Evolutionary conservation across 2,329 filamentous ascomycete genomes (phyloP).

Genomic region (Alternaria sp.): DNA sequence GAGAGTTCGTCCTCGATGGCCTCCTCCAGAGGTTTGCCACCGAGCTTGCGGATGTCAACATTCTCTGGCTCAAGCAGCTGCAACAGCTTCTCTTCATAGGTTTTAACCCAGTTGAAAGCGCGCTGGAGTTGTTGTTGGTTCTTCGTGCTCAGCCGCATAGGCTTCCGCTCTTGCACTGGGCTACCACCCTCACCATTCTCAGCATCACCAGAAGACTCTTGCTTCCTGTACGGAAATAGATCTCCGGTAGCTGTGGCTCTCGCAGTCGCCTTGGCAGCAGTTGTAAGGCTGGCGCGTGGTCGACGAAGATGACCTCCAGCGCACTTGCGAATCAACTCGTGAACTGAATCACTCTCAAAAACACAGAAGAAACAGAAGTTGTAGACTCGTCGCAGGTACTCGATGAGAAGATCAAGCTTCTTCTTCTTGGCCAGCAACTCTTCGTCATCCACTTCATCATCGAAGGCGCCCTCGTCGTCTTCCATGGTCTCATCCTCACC

Average conservation of each 20-base stretch:
- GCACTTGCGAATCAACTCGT: constrained; percentile 94
- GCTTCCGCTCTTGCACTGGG: constrained; percentile 75
- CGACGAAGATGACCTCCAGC: constrained; percentile 96
- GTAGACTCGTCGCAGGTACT: constrained; percentile 95
- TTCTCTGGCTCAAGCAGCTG: constrained; percentile 91
- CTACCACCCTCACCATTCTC: constrained; percentile 69
- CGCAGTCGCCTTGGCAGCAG: constrained; percentile 83
- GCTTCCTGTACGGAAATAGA: constrained; percentile 84
- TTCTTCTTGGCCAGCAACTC: constrained; percentile 94
- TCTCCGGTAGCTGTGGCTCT: constrained; percentile 83
- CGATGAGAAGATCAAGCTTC: constrained; percentile 91
- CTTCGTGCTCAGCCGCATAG: constrained; percentile 72
- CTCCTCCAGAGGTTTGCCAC: constrained; percentile 86
- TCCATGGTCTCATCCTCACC: constrained; percentile 71
- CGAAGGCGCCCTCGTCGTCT: constrained; percentile 69
- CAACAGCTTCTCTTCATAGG: constrained; percentile 94
- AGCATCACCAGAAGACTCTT: constrained; percentile 68
- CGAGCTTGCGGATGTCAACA: constrained; percentile 87
- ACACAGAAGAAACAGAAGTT: constrained; percentile 99
- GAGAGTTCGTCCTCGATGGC: constrained; percentile 83
- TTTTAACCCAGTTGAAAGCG: constrained; percentile 98
- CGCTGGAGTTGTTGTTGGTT: constrained; percentile 90
- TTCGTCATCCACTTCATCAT: constrained; percentile 89
- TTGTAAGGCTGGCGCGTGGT: constrained; percentile 84
- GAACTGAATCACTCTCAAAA: constrained; percentile 96